A percentile compares a stretch with the other conserved stretches of the same genome.
Evolutionary conservation across 1,284 basidiomycete genomes (phyloP).

Genomic region (Fomes fomentarius): DNA sequence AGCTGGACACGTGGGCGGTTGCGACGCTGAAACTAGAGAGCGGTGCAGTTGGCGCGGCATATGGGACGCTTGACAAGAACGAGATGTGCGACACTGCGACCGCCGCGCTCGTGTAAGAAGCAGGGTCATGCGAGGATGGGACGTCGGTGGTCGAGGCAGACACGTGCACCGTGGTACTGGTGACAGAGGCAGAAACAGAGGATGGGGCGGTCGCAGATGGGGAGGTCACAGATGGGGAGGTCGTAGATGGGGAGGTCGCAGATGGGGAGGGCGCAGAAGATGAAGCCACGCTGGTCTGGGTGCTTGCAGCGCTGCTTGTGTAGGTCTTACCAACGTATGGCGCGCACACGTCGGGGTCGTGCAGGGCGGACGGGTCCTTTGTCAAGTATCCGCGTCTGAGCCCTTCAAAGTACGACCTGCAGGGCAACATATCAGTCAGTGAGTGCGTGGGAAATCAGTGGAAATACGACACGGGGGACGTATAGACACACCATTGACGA

Average conservation of each 20-base stretch:
- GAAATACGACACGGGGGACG: not conserved
- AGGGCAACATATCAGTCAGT: not conserved
- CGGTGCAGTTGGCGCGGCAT: too few species aligned
- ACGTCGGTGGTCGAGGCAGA: not conserved
- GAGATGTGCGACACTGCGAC: too few species aligned
- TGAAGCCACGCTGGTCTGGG: not conserved
- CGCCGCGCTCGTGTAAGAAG: too few species aligned
- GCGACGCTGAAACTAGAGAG: too few species aligned
- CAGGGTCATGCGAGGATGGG: not conserved
- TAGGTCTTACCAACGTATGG: slow-evolving; percentile 37
- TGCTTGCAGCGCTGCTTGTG: not conserved
- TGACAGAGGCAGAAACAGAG: too few species aligned
- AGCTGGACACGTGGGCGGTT: too few species aligned
- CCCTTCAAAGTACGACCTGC: slow-evolving; percentile 72
- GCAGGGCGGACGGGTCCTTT: slow-evolving; percentile 54
- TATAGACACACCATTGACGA: slow-evolving; percentile 56
- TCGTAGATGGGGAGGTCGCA: too few species aligned
- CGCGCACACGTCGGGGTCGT: slow-evolving; percentile 64
- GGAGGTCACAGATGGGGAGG: too few species aligned
- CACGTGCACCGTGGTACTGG: too few species aligned
- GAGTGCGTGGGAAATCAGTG: too few species aligned
- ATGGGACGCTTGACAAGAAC: too few species aligned
- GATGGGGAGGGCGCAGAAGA: not conserved
- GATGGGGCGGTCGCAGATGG: not conserved
- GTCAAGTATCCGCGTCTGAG: slow-evolving; percentile 61